phyloP scores from a whole-genome alignment of 257 asterid genomes.

The Nicotiana paniculata region DNA sequence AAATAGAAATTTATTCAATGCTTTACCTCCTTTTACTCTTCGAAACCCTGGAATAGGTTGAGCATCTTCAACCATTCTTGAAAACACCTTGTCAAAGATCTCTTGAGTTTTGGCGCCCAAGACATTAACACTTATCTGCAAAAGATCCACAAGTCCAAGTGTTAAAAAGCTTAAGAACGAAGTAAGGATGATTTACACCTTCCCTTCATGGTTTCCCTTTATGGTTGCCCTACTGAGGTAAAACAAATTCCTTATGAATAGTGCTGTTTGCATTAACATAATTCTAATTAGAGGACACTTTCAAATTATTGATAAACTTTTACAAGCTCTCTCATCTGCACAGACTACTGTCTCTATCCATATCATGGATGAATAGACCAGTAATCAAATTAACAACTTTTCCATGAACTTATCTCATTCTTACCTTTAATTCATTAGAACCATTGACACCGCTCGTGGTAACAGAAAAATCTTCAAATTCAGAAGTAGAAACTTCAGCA shows the following conservation, averaged over 20 bases:
- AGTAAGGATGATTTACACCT: not conserved
- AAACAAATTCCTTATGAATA: not conserved
- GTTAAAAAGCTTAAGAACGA: not conserved
- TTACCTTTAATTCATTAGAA: slow-evolving; percentile 35
- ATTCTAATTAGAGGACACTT: not conserved
- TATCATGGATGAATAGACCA: not conserved
- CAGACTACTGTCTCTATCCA: not conserved
- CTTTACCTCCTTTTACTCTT: slow-evolving; percentile 60
- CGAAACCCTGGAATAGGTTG: slow-evolving; percentile 68
- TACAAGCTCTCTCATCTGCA: not conserved
- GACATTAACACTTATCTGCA: slow-evolving; percentile 38
- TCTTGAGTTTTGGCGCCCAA: slow-evolving; percentile 40
- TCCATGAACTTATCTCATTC: not conserved
- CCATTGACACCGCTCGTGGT: slow-evolving; percentile 13
- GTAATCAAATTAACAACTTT: not conserved
- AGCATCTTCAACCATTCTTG: slow-evolving; percentile 56
- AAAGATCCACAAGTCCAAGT: not conserved
- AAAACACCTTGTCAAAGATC: slow-evolving; percentile 39
- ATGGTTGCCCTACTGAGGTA: not conserved
- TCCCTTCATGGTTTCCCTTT: not conserved
- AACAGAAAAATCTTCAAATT: slow-evolving; percentile 28
- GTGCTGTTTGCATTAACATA: not conserved
- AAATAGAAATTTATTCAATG: not conserved
- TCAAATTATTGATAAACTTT: not conserved
- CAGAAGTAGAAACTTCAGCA: slow-evolving; percentile 23